Evolutionary conservation across 768 basidiomycete genomes (phyloP).

Genomic region (Galerina marginata): DNA sequence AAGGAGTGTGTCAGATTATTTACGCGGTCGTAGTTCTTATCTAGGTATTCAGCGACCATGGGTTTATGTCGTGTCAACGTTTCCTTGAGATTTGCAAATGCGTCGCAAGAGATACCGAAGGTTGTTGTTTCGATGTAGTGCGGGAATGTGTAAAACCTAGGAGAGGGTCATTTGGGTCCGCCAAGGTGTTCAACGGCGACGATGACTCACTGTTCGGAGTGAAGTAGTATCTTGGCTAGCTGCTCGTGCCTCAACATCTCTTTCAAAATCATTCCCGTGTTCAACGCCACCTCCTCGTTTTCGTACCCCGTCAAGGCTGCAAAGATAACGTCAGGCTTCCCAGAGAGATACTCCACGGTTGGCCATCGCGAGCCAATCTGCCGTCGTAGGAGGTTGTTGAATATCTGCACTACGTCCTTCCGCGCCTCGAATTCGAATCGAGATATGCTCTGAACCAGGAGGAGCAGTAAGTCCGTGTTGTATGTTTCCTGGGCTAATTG

Average conservation of each 20-base stretch:
- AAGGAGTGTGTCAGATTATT: constrained; percentile 30
- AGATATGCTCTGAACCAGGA: constrained; percentile 80
- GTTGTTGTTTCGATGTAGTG: constrained; percentile 97
- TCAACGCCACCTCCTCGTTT: constrained; percentile 95
- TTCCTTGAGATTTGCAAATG: constrained; percentile 97
- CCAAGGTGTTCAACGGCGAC: constrained; percentile 3
- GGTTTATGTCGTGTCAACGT: constrained; percentile 95
- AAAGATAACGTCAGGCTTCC: constrained; percentile 77
- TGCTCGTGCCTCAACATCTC: constrained; percentile 97
- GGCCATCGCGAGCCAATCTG: constrained; percentile 95
- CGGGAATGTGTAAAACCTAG: constrained; percentile 94
- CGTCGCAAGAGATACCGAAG: constrained; percentile 98
- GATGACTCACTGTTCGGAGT: constrained; percentile 87
- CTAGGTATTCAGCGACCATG: constrained; percentile 97
- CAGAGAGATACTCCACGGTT: constrained; percentile 92
- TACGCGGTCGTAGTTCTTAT: constrained; percentile 96
- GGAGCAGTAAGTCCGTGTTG: constrained; percentile 82
- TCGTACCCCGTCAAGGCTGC: constrained; percentile 90
- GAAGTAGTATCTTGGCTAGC: constrained; percentile 84
- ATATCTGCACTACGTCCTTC: constrained; percentile 84
- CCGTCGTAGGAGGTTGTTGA: constrained; percentile 86
- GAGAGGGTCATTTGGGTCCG: constrained; percentile 7
- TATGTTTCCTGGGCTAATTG: constrained; percentile 97
- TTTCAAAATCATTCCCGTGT: constrained; percentile 96
- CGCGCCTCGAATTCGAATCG: constrained; percentile 95